A percentile compares a stretch with the other conserved stretches of the same genome.
These are phyloP conservation scores for Thalassiosira delicatula DNA, from an alignment of 352 stramenopile genomes.

Conservation along the genomic window DNA sequence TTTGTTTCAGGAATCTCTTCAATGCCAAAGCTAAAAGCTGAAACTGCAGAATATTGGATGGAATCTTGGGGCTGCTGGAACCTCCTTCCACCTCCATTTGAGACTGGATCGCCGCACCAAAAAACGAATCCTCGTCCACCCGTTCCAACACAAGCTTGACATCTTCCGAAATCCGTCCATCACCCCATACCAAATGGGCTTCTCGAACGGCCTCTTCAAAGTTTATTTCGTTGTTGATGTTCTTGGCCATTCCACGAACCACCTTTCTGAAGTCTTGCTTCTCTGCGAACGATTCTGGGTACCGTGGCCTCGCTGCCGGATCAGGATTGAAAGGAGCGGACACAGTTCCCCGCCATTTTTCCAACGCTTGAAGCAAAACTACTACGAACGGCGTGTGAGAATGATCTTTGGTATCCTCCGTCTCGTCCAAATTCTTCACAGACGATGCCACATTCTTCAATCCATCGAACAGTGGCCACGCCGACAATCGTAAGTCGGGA, in stretches of 20 bases:
- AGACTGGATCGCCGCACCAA: conserved; percentile 6
- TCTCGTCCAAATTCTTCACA: conserved; percentile 75
- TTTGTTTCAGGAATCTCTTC: conserved; percentile 64
- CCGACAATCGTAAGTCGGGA: conserved; percentile 90
- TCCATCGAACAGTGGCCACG: conserved; percentile 73
- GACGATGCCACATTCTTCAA: conserved; percentile 64
- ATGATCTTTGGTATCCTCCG: conserved; percentile 87
- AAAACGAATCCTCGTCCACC: conserved; percentile 57
- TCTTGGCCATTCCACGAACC: conserved; percentile 59
- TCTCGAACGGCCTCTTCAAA: conserved; percentile 93
- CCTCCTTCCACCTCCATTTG: conserved; percentile 43
- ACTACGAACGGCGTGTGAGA: conserved; percentile 93
- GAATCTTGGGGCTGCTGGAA: not conserved
- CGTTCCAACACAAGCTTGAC: conserved; percentile 67
- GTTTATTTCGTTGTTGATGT: conserved; percentile 91
- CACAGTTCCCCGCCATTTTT: conserved; percentile 60
- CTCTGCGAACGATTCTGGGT: conserved; percentile 87
- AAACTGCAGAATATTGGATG: conserved; percentile 38
- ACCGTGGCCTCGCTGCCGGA: conserved; percentile 3
- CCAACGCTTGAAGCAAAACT: conserved; percentile 84
- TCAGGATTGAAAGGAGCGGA: conserved; percentile 21
- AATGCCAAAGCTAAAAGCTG: conserved; percentile 63
- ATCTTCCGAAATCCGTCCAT: conserved; percentile 87
- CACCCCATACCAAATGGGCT: conserved; percentile 91
- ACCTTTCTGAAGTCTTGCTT: conserved; percentile 89